These are phyloP conservation scores for Peronospora belbahrii DNA, from an alignment of 352 stramenopile species.

Conservation along the genomic window DNA sequence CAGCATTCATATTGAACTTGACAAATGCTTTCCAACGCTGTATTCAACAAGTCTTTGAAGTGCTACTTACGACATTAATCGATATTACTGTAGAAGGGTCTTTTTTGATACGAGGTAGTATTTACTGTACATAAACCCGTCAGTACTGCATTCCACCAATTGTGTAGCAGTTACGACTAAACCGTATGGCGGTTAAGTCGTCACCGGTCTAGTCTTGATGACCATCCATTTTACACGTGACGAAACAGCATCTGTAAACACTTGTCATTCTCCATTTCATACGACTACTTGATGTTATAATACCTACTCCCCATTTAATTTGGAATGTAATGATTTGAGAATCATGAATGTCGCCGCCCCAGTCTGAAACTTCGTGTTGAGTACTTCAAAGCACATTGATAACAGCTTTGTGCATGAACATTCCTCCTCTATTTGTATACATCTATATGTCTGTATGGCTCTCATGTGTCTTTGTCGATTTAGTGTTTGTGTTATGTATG, in stretches of 20 bases:
- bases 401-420: constrained; percentile 84
- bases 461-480: constrained; percentile 2
- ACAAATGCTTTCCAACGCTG: too few relatives aligned
- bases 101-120: neutral
- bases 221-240: constrained; percentile 18
- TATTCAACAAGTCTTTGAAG: too few relatives aligned
- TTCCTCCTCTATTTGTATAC: constrained; percentile 35
- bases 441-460: neutral
- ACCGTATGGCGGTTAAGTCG: constrained; percentile 13
- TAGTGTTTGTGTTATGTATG: constrained; percentile 1
- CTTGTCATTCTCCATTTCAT: constrained; percentile 1
- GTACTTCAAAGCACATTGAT: constrained; percentile 70
- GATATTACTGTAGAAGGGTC: too few relatives aligned
- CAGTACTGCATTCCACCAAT: constrained; percentile 4
- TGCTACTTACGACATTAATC: too few relatives aligned
- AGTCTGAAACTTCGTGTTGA: constrained; percentile 78
- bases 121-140: too few relatives aligned
- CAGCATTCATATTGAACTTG: too few relatives aligned
- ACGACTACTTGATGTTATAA: constrained; percentile 13
- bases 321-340: constrained; percentile 83
- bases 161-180: too few relatives aligned
- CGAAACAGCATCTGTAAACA: neutral
- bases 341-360: constrained; percentile 85
- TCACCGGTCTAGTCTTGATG: constrained; percentile 18
- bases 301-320: constrained; percentile 11